These are phyloP conservation scores for Blastobotrys persicus DNA, from an alignment of 1,139 yeast genomes.

Conservation along the genomic window DNA sequence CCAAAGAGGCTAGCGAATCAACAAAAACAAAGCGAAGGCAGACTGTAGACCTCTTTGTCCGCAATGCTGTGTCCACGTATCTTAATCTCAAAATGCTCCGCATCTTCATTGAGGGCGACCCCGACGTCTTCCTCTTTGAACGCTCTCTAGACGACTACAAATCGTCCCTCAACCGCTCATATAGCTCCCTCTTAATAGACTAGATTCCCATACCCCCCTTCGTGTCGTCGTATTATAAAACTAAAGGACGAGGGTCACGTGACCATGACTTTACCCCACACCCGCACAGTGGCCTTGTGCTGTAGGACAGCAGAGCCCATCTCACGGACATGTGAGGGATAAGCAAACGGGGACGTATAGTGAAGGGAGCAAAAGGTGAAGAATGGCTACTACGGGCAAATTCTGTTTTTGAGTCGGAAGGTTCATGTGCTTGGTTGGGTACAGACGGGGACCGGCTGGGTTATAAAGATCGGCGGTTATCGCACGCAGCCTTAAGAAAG, in stretches of 20 bases:
- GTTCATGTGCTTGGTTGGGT: background rate
- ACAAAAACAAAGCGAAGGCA: background rate
- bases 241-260: no score
- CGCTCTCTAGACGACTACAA: background rate
- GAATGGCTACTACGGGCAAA: no score
- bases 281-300: no score
- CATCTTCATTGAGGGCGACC: background rate
- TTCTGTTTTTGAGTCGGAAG: no score
- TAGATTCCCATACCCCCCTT: background rate
- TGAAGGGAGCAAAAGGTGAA: no score
- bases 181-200: background rate
- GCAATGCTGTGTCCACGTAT: background rate
- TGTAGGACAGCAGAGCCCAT: no score
- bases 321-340: no score
- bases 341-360: no score
- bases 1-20: background rate
- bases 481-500: background rate
- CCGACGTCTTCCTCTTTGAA: background rate
- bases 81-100: background rate
- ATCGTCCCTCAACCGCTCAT: background rate
- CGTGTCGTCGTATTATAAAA: no score
- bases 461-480: conserved; percentile 2
- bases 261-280: no score
- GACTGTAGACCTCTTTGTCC: background rate
- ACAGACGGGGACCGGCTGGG: background rate